A percentile compares a stretch with the other conserved stretches of the same genome.
Conservation (phyloP, 768 basidiomycete genomes). For the Solioccasus polychromus region DNA sequence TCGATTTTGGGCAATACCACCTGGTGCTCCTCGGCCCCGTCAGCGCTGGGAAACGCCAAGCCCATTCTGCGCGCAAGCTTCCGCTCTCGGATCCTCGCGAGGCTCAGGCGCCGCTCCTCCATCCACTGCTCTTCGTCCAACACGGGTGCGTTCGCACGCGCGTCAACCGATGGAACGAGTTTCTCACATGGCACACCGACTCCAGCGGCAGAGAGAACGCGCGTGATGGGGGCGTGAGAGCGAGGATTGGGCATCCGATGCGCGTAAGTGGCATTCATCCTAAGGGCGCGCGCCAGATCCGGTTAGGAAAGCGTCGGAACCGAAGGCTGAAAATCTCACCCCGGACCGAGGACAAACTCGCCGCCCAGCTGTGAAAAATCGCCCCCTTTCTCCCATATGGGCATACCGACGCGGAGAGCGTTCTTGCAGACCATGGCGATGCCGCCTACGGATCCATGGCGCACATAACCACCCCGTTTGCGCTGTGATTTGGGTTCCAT, state of each 20-base stretch:
- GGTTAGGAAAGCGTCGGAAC: neutral
- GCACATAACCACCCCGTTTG: constrained; percentile 58
- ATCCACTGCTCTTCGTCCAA: constrained; percentile 35
- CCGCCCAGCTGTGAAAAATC: constrained; percentile 81
- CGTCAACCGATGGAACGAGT: constrained; percentile 3
- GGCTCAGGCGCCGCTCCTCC: constrained; percentile 33
- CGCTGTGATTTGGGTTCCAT: constrained; percentile 40
- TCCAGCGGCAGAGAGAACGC: constrained; percentile 65
- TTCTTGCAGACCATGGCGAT: constrained; percentile 73
- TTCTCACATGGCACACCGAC: constrained; percentile 30
- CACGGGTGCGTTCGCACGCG: constrained; percentile 1
- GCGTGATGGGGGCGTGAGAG: constrained; percentile 69
- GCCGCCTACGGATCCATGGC: constrained; percentile 62
- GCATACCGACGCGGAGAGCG: constrained; percentile 73
- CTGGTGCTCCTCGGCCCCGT: constrained; percentile 12
- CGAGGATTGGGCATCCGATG: constrained; percentile 82
- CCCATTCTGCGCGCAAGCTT: constrained; percentile 33
- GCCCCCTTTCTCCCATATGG: constrained; percentile 77
- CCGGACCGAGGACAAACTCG: constrained; percentile 77
- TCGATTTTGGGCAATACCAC: constrained; percentile 20
- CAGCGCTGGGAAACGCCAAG: constrained; percentile 16
- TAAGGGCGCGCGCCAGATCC: constrained; percentile 21
- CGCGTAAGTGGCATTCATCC: constrained; percentile 66
- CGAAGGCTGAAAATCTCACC: constrained; percentile 42
- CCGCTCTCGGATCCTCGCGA: constrained; percentile 30